Percentiles rank a stretch among this genome's conserved stretches.
These are phyloP conservation scores for Dactylellina sp. DNA, from an alignment of 2,329 filamentous ascomycete species.

Conservation along the genomic window DNA sequence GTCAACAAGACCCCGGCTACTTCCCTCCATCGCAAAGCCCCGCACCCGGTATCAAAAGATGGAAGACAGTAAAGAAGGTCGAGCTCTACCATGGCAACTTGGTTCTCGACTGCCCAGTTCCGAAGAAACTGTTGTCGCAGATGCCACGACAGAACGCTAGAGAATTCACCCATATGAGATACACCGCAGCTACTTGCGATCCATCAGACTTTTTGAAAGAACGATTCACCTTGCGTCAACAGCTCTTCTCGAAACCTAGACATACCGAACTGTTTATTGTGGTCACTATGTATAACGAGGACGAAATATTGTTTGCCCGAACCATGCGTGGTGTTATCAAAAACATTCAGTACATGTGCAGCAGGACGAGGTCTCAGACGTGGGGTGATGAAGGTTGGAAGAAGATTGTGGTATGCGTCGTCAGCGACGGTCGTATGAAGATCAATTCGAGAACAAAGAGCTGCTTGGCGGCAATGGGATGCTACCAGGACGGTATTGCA, in stretches of 20 bases:
- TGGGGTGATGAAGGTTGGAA: slow-evolving; percentile 99
- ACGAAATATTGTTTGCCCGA: slow-evolving; percentile 92
- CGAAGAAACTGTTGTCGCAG: slow-evolving; percentile 85
- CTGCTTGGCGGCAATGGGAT: slow-evolving; percentile 89
- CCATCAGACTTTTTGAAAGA: slow-evolving; percentile 74
- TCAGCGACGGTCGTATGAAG: slow-evolving; percentile 95
- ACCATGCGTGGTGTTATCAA: slow-evolving; percentile 98
- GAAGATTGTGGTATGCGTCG: slow-evolving; percentile 98
- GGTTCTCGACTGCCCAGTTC: slow-evolving; percentile 95
- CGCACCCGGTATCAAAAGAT: slow-evolving; percentile 78
- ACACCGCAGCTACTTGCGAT: slow-evolving; percentile 78
- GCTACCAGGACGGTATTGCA: slow-evolving; percentile 97
- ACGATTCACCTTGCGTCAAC: slow-evolving; percentile 76
- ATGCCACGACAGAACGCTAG: slow-evolving; percentile 81
- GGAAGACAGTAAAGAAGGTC: slow-evolving; percentile 99
- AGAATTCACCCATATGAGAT: slow-evolving; percentile 71
- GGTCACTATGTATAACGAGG: slow-evolving; percentile 92
- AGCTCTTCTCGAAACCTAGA: slow-evolving; percentile 75
- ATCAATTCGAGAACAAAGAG: slow-evolving; percentile 93
- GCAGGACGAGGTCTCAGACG: slow-evolving; percentile 89
- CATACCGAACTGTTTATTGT: slow-evolving; percentile 79
- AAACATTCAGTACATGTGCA: slow-evolving; percentile 98
- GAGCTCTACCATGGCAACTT: slow-evolving; percentile 95
- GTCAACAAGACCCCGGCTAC: slow-evolving; percentile 59
- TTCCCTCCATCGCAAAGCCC: slow-evolving; percentile 68